These are phyloP conservation scores for Exserohilum turcica DNA, from an alignment of 2,329 filamentous ascomycete species.

Conservation along the genomic window DNA sequence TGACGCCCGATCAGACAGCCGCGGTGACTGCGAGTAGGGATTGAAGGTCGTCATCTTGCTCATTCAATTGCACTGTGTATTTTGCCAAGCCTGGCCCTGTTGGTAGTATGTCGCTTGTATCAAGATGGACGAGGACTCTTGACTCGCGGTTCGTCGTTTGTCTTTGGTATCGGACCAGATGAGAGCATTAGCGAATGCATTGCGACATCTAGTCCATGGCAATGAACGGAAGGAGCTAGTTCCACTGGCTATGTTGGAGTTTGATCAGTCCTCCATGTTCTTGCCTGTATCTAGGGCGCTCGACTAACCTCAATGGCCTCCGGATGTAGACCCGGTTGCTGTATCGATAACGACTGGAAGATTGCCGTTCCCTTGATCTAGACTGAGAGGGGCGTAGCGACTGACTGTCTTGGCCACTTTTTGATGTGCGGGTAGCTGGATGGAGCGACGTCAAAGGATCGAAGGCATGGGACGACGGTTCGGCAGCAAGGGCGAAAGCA, in stretches of 20 bases:
- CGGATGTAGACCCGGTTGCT: not conserved
- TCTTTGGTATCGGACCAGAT: slow-evolving; percentile 14
- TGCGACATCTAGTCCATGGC: slow-evolving; percentile 16
- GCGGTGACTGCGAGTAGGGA: slow-evolving; percentile 33
- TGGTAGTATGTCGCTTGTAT: not conserved
- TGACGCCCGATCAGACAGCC: slow-evolving; percentile 21
- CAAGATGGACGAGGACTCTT: slow-evolving; percentile 3
- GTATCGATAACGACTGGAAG: not conserved
- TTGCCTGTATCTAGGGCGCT: not conserved
- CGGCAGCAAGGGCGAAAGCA: slow-evolving; percentile 4
- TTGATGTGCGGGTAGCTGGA: slow-evolving; percentile 1
- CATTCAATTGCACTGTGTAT: not conserved
- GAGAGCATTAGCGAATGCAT: slow-evolving; percentile 23
- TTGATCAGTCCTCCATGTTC: not conserved
- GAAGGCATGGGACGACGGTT: slow-evolving; percentile 4
- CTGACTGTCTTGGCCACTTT: not conserved
- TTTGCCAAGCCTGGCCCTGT: not conserved
- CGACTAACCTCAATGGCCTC: slow-evolving; percentile 3
- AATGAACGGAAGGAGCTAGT: not conserved
- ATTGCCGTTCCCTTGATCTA: not conserved
- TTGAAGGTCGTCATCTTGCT: slow-evolving; percentile 27
- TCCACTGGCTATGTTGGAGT: not conserved
- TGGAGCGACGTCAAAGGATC: slow-evolving; percentile 6
- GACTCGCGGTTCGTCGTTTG: slow-evolving; percentile 12
- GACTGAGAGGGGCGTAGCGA: not conserved